Percentiles rank a stretch among this genome's conserved stretches.
Evolutionary conservation across 2,329 filamentous ascomycete genomes (phyloP).

Genomic region (Clonostachys solani): DNA sequence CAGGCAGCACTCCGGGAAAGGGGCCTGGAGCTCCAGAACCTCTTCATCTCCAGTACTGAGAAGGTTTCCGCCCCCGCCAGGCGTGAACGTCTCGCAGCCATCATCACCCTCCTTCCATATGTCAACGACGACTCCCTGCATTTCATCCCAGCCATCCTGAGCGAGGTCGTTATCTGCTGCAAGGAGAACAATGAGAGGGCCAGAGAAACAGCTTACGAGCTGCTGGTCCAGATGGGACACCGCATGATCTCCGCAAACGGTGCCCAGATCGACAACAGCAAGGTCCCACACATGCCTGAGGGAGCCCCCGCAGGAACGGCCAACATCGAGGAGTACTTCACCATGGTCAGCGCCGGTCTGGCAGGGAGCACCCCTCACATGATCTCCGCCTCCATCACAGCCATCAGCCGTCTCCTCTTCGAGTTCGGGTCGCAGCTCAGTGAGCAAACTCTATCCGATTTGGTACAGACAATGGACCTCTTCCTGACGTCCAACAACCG

Average conservation of each 20-base stretch:
- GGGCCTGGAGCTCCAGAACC: slow-evolving; percentile 72
- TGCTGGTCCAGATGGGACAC: slow-evolving; percentile 84
- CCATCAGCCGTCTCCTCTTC: slow-evolving; percentile 87
- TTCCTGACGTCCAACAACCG: slow-evolving; percentile 96
- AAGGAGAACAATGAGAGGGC: slow-evolving; percentile 98
- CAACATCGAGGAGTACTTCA: slow-evolving; percentile 91
- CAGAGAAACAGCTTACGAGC: slow-evolving; percentile 81
- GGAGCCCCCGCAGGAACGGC: slow-evolving; percentile 75
- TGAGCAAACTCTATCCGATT: slow-evolving; percentile 67
- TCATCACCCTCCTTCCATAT: slow-evolving; percentile 74
- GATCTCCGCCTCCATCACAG: slow-evolving; percentile 96
- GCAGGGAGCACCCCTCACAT: slow-evolving; percentile 93
- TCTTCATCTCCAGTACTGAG: slow-evolving; percentile 75
- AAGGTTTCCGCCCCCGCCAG: slow-evolving; percentile 84
- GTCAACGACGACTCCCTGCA: slow-evolving; percentile 76
- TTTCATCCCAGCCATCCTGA: slow-evolving; percentile 87
- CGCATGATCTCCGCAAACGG: slow-evolving; percentile 66
- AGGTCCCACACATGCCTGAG: slow-evolving; percentile 80
- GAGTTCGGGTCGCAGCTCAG: slow-evolving; percentile 75
- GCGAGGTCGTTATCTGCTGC: slow-evolving; percentile 92
- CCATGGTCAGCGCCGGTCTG: slow-evolving; percentile 95
- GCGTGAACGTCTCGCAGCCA: slow-evolving; percentile 79
- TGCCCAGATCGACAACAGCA: slow-evolving; percentile 75
- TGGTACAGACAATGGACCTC: slow-evolving; percentile 92
- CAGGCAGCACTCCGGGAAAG: slow-evolving; percentile 72